Evolutionary conservation across 2,329 filamentous ascomycete species (phyloP).

Genomic region (Epichloe bromicola): DNA sequence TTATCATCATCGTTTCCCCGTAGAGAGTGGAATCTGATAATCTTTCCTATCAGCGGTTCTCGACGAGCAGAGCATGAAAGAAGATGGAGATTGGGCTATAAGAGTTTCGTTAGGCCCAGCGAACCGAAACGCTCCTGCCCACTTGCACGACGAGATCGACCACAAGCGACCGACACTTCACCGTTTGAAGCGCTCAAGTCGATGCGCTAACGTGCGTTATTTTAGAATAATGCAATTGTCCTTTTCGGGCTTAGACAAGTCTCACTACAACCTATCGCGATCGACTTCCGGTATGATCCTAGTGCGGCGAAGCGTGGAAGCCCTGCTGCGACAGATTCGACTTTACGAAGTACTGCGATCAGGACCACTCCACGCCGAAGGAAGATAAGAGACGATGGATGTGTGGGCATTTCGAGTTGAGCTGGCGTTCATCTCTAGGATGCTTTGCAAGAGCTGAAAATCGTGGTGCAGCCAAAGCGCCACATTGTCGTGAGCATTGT

Average conservation of each 20-base stretch:
- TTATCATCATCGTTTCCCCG: not conserved
- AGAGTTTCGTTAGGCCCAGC: not conserved
- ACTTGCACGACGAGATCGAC: not conserved
- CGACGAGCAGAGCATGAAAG: not conserved
- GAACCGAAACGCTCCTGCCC: not conserved
- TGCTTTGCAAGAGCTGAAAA: not conserved
- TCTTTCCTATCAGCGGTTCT: not conserved
- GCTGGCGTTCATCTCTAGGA: not conserved
- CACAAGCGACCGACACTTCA: not conserved
- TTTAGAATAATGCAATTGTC: not conserved
- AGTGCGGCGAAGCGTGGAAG: not conserved
- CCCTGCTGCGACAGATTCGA: not conserved
- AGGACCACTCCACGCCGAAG: not conserved
- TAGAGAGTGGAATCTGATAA: not conserved
- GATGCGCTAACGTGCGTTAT: not conserved
- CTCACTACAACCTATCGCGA: not conserved
- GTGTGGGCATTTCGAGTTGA: not conserved
- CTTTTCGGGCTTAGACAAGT: not conserved
- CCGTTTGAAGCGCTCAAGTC: not conserved
- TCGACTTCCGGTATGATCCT: not conserved
- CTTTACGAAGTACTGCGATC: not conserved
- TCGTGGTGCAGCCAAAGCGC: not conserved
- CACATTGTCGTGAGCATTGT: not conserved
- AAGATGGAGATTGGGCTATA: not conserved
- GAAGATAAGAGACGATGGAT: not conserved